These are phyloP conservation scores for Boletus insuetus DNA, from an alignment of 768 basidiomycete species.

Conservation along the genomic window DNA sequence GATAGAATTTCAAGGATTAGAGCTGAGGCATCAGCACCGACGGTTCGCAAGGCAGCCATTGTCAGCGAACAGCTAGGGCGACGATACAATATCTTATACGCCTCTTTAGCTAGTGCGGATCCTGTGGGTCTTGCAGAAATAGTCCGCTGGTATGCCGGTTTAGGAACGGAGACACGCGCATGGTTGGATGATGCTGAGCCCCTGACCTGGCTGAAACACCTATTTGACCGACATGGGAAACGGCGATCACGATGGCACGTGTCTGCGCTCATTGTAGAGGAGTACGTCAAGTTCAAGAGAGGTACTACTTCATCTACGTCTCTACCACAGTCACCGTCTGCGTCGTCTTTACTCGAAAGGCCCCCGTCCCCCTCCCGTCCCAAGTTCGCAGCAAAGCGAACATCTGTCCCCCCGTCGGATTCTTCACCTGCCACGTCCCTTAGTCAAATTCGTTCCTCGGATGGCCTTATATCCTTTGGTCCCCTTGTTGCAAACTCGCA, in stretches of 20 bases:
- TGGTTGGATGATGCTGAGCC: slow-evolving; percentile 66
- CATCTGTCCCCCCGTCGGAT: slow-evolving; percentile 36
- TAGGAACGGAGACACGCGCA: slow-evolving; percentile 45
- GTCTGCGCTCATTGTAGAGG: slow-evolving; percentile 67
- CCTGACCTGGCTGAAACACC: slow-evolving; percentile 69
- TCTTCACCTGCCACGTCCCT: slow-evolving; percentile 40
- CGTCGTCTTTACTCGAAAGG: slow-evolving; percentile 15
- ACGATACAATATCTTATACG: slow-evolving; percentile 57
- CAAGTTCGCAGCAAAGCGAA: slow-evolving; percentile 15
- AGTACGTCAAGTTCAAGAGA: slow-evolving; percentile 50
- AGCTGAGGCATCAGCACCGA: slow-evolving; percentile 47
- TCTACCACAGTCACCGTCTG: slow-evolving; percentile 11
- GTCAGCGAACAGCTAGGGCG: slow-evolving; percentile 63
- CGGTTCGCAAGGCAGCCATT: slow-evolving; percentile 61
- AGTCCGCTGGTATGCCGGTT: slow-evolving; percentile 59
- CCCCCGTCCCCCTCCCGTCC: slow-evolving; percentile 8
- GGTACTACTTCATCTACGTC: slow-evolving; percentile 11
- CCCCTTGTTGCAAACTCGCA: slow-evolving; percentile 47
- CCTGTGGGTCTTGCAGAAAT: slow-evolving; percentile 48
- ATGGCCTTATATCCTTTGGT: slow-evolving; percentile 57
- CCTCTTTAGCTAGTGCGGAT: slow-evolving; percentile 31
- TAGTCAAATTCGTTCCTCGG: slow-evolving; percentile 38
- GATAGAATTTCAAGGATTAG: slow-evolving; percentile 59
- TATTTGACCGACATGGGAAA: slow-evolving; percentile 45
- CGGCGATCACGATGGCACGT: slow-evolving; percentile 57